Evolutionary conservation across 2,329 filamentous ascomycete genomes (phyloP).

Genomic region (Aspergillus novofumigatus): DNA sequence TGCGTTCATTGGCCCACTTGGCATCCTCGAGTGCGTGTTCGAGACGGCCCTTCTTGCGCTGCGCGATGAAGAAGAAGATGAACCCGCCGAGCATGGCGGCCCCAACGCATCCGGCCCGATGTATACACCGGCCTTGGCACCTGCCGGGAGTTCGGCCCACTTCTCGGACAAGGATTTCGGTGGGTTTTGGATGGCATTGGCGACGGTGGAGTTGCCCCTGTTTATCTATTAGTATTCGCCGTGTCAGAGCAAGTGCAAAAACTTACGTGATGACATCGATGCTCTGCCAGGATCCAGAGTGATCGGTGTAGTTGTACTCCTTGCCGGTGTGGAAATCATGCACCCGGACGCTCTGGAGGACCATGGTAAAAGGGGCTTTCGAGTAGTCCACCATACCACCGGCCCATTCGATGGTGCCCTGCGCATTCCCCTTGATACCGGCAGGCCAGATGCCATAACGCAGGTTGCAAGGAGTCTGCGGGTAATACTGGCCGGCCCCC

Average conservation of each 20-base stretch:
- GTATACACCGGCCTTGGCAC: slow-evolving; percentile 48
- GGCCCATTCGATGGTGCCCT: slow-evolving; percentile 61
- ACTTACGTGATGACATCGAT: slow-evolving; percentile 54
- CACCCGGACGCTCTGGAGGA: slow-evolving; percentile 59
- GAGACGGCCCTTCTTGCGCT: slow-evolving; percentile 47
- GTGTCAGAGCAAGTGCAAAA: no score
- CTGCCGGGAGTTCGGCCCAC: slow-evolving; percentile 42
- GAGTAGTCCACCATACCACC: slow-evolving; percentile 64
- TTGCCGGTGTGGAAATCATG: slow-evolving; percentile 57
- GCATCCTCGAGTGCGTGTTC: slow-evolving; percentile 47
- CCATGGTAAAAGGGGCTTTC: slow-evolving; percentile 68
- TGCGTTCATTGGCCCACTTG: slow-evolving; percentile 40
- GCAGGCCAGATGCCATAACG: slow-evolving; percentile 68
- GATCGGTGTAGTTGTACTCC: slow-evolving; percentile 64
- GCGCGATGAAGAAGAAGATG: slow-evolving; percentile 47
- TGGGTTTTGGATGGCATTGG: slow-evolving; percentile 32
- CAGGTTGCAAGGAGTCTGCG: slow-evolving; percentile 69
- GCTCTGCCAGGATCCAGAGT: slow-evolving; percentile 59
- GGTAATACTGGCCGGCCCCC: slow-evolving; percentile 55
- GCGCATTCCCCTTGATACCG: slow-evolving; percentile 42
- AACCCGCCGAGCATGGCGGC: slow-evolving; percentile 32
- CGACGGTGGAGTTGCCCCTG: slow-evolving; percentile 62
- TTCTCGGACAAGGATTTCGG: slow-evolving; percentile 36
- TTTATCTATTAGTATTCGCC: slow-evolving; percentile 25
- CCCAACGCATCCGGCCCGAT: slow-evolving; percentile 32